Percentiles rank a stretch among this genome's conserved stretches.
These are phyloP conservation scores for Magnolia changhungtana DNA, from an alignment of 164 flowering plant genomes.

Conservation along the genomic window DNA sequence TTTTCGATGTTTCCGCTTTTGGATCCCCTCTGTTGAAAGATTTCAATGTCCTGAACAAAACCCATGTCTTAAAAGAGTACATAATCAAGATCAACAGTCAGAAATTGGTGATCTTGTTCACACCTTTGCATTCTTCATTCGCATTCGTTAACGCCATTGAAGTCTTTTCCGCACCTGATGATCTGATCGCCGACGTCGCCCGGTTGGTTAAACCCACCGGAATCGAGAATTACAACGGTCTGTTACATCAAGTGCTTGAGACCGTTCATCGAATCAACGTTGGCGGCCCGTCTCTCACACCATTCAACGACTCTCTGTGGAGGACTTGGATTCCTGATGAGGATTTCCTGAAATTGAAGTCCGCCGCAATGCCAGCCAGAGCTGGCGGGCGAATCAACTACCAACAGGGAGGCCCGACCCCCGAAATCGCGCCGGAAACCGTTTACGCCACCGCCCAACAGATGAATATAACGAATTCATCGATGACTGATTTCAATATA, in stretches of 20 bases:
- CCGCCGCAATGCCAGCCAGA: not conserved
- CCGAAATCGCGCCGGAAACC: conserved; percentile 47
- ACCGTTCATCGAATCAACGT: conserved; percentile 65
- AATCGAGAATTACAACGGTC: conserved; percentile 25
- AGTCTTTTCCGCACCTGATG: conserved; percentile 66
- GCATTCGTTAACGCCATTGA: conserved; percentile 79
- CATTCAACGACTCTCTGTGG: conserved; percentile 62
- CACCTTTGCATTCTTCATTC: conserved; percentile 42
- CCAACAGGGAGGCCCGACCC: conserved; percentile 34
- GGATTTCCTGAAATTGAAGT: conserved; percentile 5
- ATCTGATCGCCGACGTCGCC: conserved; percentile 48
- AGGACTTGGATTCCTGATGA: conserved; percentile 73
- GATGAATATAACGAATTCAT: conserved; percentile 44
- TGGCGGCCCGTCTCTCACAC: conserved; percentile 65
- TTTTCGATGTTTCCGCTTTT: conserved; percentile 6
- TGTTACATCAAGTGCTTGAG: conserved; percentile 48
- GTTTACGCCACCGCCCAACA: conserved; percentile 62
- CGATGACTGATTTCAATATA: conserved; percentile 52
- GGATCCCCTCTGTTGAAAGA: conserved; percentile 10
- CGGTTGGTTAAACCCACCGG: conserved; percentile 9
- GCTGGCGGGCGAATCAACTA: conserved; percentile 43
- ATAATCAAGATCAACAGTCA: not conserved
- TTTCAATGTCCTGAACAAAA: not conserved
- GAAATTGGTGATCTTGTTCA: conserved; percentile 45
- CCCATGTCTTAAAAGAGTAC: conserved; percentile 11